A percentile compares a stretch with the other conserved stretches of the same genome.
phyloP scores from a whole-genome alignment of 257 asterid genomes.

The Parsonsia alboflavescens region DNA sequence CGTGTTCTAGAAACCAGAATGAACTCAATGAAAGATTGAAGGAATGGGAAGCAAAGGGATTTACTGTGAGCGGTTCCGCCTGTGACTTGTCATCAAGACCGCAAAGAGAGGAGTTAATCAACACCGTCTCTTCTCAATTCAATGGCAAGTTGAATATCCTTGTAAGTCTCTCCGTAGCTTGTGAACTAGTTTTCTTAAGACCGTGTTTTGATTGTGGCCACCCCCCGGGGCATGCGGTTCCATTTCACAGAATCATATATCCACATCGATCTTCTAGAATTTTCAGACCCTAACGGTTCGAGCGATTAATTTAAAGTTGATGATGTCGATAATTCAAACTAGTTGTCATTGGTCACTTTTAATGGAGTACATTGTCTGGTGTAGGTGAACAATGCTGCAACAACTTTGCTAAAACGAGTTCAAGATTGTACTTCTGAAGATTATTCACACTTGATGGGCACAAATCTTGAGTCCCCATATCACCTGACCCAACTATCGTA shows the following conservation, averaged over 20 bases:
- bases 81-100: conserved; percentile 29
- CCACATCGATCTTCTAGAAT: too few relatives aligned
- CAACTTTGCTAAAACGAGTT: conserved; percentile 11
- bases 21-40: conserved; percentile 20
- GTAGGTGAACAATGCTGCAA: conserved; percentile 34
- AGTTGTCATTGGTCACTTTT: too few relatives aligned
- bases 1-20: conserved; percentile 28
- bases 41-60: conserved; percentile 29
- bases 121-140: conserved; percentile 22
- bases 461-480: conserved; percentile 27
- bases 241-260: too few relatives aligned
- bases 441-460: conserved; percentile 17
- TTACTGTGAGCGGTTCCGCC: conserved; percentile 20
- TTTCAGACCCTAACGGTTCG: too few relatives aligned
- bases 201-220: too few relatives aligned
- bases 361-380: neutral
- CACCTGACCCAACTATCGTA: conserved; percentile 27
- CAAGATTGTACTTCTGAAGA: conserved; percentile 20
- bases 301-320: too few relatives aligned
- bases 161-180: too few relatives aligned
- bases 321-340: too few relatives aligned
- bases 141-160: conserved; percentile 33
- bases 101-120: conserved; percentile 24
- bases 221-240: too few relatives aligned
- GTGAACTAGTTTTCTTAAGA: too few relatives aligned